Evolutionary conservation across 1,284 basidiomycete genomes (phyloP).

Genomic region (Vanrija sp.): DNA sequence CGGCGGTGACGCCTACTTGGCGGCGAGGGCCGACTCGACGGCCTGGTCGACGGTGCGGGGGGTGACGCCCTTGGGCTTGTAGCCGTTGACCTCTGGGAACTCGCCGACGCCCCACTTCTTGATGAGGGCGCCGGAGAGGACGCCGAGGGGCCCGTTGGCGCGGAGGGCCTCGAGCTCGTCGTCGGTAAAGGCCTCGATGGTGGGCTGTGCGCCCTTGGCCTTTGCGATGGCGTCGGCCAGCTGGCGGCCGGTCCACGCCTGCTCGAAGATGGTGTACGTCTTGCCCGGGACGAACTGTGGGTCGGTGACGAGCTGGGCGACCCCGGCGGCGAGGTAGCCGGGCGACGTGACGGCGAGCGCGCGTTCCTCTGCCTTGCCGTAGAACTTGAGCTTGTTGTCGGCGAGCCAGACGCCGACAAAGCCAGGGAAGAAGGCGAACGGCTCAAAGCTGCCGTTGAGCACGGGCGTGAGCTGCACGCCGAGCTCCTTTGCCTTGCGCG

Average conservation of each 20-base stretch:
- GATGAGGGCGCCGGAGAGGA: slow-evolving; percentile 71
- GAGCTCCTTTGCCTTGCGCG: not conserved
- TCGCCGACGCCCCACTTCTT: slow-evolving; percentile 73
- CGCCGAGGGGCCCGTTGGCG: slow-evolving; percentile 37
- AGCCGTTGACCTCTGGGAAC: slow-evolving; percentile 74
- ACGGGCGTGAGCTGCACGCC: slow-evolving; percentile 9
- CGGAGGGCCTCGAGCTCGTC: slow-evolving; percentile 1
- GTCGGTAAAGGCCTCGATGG: not conserved
- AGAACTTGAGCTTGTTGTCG: slow-evolving; percentile 9
- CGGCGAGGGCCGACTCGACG: not conserved
- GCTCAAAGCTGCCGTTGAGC: slow-evolving; percentile 13
- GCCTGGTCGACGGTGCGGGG: not conserved
- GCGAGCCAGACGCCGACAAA: slow-evolving; percentile 9
- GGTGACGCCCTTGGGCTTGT: slow-evolving; percentile 47
- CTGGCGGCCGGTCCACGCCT: slow-evolving; percentile 3
- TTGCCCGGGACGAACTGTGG: not conserved
- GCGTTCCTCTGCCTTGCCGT: slow-evolving; percentile 1
- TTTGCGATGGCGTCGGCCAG: slow-evolving; percentile 1
- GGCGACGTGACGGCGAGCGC: slow-evolving; percentile 1
- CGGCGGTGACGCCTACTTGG: not conserved
- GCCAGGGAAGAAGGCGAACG: not conserved
- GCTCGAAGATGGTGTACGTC: slow-evolving; percentile 5
- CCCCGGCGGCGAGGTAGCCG: slow-evolving; percentile 4
- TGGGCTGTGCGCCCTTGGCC: not conserved
- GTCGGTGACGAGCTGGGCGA: slow-evolving; percentile 5